phyloP scores from a whole-genome alignment of 495 filamentous ascomycete genomes.

The Penicillium diatomitis region DNA sequence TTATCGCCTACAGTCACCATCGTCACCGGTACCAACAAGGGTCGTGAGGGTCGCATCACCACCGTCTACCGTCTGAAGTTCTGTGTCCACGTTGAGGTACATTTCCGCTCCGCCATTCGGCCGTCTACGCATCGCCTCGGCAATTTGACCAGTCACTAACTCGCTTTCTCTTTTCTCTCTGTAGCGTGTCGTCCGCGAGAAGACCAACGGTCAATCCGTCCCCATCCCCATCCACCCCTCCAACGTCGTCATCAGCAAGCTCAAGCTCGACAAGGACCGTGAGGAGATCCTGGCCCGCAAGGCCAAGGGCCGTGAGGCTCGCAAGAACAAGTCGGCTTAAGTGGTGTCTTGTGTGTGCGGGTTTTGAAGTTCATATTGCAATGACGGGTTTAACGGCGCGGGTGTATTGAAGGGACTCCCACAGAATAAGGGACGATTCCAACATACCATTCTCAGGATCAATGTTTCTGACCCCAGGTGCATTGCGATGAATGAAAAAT shows the following conservation, averaged over 20 bases:
- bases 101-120: background rate
- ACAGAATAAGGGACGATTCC: slow-evolving; percentile 18
- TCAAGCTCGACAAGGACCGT: slow-evolving; percentile 97
- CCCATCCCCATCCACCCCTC: slow-evolving; percentile 81
- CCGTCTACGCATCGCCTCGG: background rate
- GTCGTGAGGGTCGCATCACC: slow-evolving; percentile 86
- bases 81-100: slow-evolving; percentile 77
- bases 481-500: slow-evolving; percentile 25
- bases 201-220: slow-evolving; percentile 85
- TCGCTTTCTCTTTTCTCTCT: background rate
- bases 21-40: slow-evolving; percentile 83
- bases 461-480: slow-evolving; percentile 20
- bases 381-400: slow-evolving; percentile 28
- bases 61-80: slow-evolving; percentile 98
- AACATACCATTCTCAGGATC: slow-evolving; percentile 26
- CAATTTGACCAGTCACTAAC: background rate
- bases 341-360: slow-evolving; percentile 19
- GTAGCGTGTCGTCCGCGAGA: slow-evolving; percentile 66
- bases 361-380: slow-evolving; percentile 29
- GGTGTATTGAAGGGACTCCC: slow-evolving; percentile 28
- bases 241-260: slow-evolving; percentile 93
- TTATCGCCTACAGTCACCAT: slow-evolving; percentile 44
- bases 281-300: slow-evolving; percentile 81
- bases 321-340: slow-evolving; percentile 38
- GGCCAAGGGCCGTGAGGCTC: slow-evolving; percentile 37